These are phyloP conservation scores for Tylopilus intermedius DNA, from an alignment of 768 basidiomycete species.

Conservation along the genomic window DNA sequence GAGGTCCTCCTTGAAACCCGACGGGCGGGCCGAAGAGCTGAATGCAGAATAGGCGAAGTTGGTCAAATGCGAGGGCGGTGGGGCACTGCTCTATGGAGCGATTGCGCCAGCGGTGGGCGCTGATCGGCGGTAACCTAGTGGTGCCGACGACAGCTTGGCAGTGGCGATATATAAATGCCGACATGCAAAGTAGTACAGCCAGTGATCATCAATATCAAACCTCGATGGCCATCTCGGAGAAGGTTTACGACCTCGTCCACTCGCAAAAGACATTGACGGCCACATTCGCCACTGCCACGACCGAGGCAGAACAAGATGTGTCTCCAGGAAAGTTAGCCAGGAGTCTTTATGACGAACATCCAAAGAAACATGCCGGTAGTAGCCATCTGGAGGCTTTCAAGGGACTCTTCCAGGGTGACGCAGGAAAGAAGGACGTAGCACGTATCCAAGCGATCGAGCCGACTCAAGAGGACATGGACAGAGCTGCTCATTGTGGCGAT, in stretches of 20 bases:
- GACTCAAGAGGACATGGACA: slow-evolving; percentile 41
- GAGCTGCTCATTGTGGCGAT: slow-evolving; percentile 44
- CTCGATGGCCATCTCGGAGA: slow-evolving; percentile 28
- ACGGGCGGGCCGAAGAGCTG: too few relatives aligned
- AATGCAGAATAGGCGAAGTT: too few relatives aligned
- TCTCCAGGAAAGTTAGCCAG: slow-evolving; percentile 35
- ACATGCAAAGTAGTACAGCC: not conserved
- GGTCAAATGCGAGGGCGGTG: too few relatives aligned
- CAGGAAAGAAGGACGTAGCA: slow-evolving; percentile 16
- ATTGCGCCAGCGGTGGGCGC: too few relatives aligned
- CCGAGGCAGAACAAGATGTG: slow-evolving; percentile 17
- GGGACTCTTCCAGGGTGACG: slow-evolving; percentile 13
- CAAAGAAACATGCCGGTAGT: slow-evolving; percentile 26
- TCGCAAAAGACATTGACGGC: slow-evolving; percentile 37
- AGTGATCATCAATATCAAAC: slow-evolving; percentile 1
- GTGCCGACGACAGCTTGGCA: not conserved
- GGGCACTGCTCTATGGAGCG: not conserved
- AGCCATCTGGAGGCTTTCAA: slow-evolving; percentile 18
- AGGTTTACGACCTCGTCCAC: slow-evolving; percentile 30
- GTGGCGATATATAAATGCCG: not conserved
- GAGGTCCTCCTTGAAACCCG: too few relatives aligned
- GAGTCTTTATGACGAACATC: slow-evolving; percentile 32
- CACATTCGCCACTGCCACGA: slow-evolving; percentile 35
- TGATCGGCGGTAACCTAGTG: not conserved
- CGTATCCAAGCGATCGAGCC: slow-evolving; percentile 23